These are phyloP conservation scores for Heliamphora exappendiculata DNA, from an alignment of 148 eudicot species.

Conservation along the genomic window DNA sequence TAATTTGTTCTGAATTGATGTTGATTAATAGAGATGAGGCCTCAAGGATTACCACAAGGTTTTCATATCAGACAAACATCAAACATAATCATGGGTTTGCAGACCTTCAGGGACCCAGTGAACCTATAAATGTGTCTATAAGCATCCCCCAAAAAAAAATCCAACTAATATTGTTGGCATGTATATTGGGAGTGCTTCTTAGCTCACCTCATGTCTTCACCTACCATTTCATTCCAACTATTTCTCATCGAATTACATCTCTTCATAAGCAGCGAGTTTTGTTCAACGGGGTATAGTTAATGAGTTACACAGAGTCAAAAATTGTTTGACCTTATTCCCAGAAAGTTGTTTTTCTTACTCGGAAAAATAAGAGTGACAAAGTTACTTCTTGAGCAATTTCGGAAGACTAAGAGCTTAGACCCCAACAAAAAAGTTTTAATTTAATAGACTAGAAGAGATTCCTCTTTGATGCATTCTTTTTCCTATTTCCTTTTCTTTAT, in stretches of 20 bases:
- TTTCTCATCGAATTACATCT: neutral
- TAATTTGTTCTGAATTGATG: neutral
- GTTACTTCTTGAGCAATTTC: neutral
- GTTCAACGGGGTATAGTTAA: too few relatives aligned
- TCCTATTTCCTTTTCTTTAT: neutral
- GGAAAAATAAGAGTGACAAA: neutral
- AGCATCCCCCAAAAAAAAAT: too few relatives aligned
- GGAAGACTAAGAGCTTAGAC: neutral
- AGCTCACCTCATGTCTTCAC: neutral
- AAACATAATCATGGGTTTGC: neutral
- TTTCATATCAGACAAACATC: neutral
- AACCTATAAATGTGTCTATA: neutral
- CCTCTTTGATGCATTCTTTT: neutral
- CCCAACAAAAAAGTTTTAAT: neutral
- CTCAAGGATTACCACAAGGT: neutral
- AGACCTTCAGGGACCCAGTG: neutral
- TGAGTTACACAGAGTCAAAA: neutral
- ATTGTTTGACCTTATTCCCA: neutral
- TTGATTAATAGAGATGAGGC: neutral
- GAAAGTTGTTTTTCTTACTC: neutral
- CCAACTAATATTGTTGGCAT: neutral
- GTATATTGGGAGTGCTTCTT: neutral
- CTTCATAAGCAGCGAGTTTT: neutral
- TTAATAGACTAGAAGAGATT: neutral
- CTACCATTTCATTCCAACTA: neutral